Percentiles rank a stretch among this genome's conserved stretches.
These are phyloP conservation scores for Tarenaya hassleriana DNA, from an alignment of 345 rosid species.

Conservation along the genomic window DNA sequence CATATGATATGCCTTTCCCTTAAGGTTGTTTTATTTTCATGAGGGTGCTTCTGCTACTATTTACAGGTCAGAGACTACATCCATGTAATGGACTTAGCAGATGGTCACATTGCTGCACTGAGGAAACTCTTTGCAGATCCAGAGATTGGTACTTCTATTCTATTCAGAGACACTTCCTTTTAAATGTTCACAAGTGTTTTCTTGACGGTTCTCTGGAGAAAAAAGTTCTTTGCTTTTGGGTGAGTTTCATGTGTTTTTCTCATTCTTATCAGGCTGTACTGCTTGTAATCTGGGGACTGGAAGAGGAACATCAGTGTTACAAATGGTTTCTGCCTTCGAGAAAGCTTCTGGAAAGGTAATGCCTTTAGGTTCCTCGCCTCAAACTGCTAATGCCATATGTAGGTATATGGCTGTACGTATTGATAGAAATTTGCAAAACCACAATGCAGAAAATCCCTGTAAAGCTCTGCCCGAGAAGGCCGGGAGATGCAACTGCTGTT, in stretches of 20 bases:
- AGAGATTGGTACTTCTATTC: slow-evolving; percentile 38
- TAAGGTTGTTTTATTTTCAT: too few relatives aligned
- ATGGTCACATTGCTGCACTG: slow-evolving; percentile 90
- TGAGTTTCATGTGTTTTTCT: slow-evolving; percentile 8
- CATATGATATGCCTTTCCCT: too few relatives aligned
- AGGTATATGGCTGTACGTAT: background rate
- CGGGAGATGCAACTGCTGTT: slow-evolving; percentile 90
- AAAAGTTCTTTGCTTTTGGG: slow-evolving; percentile 1
- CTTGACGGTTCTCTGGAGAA: background rate
- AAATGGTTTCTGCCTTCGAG: slow-evolving; percentile 90
- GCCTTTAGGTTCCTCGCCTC: too few relatives aligned
- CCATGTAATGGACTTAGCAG: slow-evolving; percentile 94
- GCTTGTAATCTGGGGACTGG: slow-evolving; percentile 90
- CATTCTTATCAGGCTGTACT: slow-evolving; percentile 47
- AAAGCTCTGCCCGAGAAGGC: slow-evolving; percentile 75
- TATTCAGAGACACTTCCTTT: background rate
- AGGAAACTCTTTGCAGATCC: slow-evolving; percentile 53
- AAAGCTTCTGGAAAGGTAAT: slow-evolving; percentile 79
- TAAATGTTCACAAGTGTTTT: background rate
- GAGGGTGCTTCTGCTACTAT: background rate
- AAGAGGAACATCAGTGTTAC: slow-evolving; percentile 70
- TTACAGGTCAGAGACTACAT: slow-evolving; percentile 80
- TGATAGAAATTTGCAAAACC: background rate
- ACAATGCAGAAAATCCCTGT: slow-evolving; percentile 66
- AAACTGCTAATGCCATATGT: background rate